These are phyloP conservation scores for Gaertneriomyces sp. DNA, from an alignment of 192 early-diverging fungal species.

Conservation along the genomic window DNA sequence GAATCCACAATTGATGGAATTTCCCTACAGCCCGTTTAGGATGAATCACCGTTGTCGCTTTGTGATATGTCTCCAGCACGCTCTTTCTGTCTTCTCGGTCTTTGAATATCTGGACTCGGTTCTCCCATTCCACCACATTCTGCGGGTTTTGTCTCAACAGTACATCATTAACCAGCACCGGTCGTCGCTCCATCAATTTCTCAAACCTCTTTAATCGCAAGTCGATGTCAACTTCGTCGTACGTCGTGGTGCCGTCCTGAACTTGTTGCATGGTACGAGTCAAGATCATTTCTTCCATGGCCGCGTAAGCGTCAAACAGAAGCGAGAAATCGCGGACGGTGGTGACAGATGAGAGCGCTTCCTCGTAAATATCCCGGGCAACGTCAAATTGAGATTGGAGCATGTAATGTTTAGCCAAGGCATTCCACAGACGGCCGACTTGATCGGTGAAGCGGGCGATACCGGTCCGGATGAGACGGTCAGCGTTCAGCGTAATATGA, in stretches of 20 bases:
- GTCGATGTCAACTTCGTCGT: constrained; percentile 69
- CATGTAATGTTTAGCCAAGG: constrained; percentile 78
- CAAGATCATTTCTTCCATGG: constrained; percentile 82
- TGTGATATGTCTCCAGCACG: constrained; percentile 68
- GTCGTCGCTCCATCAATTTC: constrained; percentile 84
- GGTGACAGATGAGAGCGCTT: constrained; percentile 72
- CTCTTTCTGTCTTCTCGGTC: constrained; percentile 41
- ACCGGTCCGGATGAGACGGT: constrained; percentile 79
- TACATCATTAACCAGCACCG: constrained; percentile 92
- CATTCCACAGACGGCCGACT: constrained; percentile 85
- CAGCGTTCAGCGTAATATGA: constrained; percentile 54
- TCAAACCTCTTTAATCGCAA: constrained; percentile 83
- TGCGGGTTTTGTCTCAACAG: constrained; percentile 85
- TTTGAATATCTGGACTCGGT: constrained; percentile 70
- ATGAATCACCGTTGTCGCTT: constrained; percentile 69
- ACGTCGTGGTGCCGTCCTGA: constrained; percentile 40
- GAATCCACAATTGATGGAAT: constrained; percentile 75
- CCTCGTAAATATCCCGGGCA: constrained; percentile 92
- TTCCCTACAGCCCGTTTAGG: constrained; percentile 77
- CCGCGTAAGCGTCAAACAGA: constrained; percentile 95
- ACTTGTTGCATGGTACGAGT: constrained; percentile 68
- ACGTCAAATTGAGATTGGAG: constrained; percentile 73
- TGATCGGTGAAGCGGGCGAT: constrained; percentile 77
- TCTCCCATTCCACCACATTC: constrained; percentile 88
- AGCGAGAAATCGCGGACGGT: constrained; percentile 90